Conservation (phyloP, 805 yeast genomes). For the Vanderwaltozyma verrucispora region DNA sequence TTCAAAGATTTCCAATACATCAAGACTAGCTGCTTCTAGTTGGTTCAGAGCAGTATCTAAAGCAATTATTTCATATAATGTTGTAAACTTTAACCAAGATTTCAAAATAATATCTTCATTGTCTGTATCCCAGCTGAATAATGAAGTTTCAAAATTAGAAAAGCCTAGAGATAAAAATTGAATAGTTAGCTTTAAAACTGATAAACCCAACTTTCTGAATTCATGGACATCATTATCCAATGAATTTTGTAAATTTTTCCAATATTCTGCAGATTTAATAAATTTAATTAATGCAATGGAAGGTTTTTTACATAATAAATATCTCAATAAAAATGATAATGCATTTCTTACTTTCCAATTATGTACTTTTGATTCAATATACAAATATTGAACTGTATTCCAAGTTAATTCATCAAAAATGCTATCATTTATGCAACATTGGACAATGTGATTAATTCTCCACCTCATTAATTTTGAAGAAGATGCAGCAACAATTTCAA, state of each 20-base stretch:
- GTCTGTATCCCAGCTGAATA: conserved; percentile 12
- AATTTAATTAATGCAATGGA: conserved; percentile 6
- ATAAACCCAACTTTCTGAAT: conserved; percentile 54
- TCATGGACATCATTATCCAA: conserved; percentile 51
- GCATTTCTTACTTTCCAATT: conserved; percentile 33
- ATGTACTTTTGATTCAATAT: conserved; percentile 20
- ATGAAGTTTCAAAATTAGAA: conserved; percentile 5
- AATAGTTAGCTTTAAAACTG: conserved; percentile 54
- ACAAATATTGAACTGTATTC: conserved; percentile 34
- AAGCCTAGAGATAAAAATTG: conserved; percentile 29
- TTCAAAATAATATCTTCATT: conserved; percentile 27
- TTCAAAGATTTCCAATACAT: conserved; percentile 44
- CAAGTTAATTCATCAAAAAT: conserved; percentile 32
- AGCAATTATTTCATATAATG: conserved; percentile 71
- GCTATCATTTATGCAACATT: conserved; percentile 7
- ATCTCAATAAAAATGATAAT: conserved; percentile 47
- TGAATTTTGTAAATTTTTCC: conserved; percentile 49
- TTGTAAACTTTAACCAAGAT: conserved; percentile 64
- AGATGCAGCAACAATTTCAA: conserved; percentile 9
- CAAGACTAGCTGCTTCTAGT: conserved; percentile 63
- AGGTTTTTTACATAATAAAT: conserved; percentile 26
- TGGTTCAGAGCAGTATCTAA: conserved; percentile 83
- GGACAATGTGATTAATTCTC: conserved; percentile 34
- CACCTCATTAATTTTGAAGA: conserved; percentile 35
- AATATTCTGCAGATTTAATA: conserved; percentile 31